Evolutionary conservation across 768 basidiomycete genomes (phyloP).

Genomic region (Suillus subluteus): DNA sequence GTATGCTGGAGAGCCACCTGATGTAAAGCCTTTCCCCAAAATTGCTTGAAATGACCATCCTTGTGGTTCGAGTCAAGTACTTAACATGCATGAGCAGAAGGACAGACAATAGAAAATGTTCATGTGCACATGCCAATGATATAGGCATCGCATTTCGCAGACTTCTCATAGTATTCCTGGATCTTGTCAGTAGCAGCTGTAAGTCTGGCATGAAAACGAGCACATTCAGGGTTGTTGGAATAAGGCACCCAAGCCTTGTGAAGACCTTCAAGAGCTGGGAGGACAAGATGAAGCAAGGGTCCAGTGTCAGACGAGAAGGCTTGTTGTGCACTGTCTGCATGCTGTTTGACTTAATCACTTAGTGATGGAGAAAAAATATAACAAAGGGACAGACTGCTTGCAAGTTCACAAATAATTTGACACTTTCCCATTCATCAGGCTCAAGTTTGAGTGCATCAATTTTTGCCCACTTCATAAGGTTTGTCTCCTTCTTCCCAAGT

Average conservation of each 20-base stretch:
- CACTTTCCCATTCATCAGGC: constrained; percentile 27
- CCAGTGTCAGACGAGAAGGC: constrained; percentile 32
- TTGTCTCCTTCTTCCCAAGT: constrained; percentile 22
- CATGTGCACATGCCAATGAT: constrained; percentile 37
- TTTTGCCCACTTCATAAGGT: constrained; percentile 19
- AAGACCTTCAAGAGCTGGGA: constrained; percentile 13
- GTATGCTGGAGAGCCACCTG: constrained; percentile 15
- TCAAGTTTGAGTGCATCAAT: constrained; percentile 17
- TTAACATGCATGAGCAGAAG: background rate
- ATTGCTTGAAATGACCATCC: constrained; percentile 31
- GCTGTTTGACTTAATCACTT: constrained; percentile 16
- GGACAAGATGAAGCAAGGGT: constrained; percentile 28
- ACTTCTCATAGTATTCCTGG: constrained; percentile 38
- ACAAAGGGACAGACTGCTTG: constrained; percentile 21
- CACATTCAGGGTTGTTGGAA: constrained; percentile 17
- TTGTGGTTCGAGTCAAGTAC: constrained; percentile 23
- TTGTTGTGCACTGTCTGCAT: constrained; percentile 36
- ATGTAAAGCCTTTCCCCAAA: constrained; percentile 31
- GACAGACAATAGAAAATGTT: background rate
- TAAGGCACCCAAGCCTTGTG: constrained; percentile 29
- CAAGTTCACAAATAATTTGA: constrained; percentile 23
- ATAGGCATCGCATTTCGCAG: constrained; percentile 34
- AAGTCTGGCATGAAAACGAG: constrained; percentile 25
- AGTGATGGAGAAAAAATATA: background rate
- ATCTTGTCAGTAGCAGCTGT: constrained; percentile 35